Conservation (phyloP, 768 basidiomycete species). For the Omphalotus guepiniiformis region DNA sequence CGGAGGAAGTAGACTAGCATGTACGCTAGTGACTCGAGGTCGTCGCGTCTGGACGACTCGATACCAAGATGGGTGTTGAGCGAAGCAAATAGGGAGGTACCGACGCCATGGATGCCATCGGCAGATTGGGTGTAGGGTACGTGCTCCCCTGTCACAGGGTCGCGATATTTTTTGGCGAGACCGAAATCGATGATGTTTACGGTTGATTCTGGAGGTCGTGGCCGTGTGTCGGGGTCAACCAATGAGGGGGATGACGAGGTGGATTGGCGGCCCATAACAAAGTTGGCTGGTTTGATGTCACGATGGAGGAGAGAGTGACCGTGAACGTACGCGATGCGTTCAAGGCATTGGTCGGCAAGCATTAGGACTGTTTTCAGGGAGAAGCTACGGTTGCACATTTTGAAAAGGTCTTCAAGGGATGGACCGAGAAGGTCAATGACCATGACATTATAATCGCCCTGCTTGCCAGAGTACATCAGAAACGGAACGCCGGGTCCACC, state of each 20-base stretch:
- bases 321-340: constrained; percentile 95
- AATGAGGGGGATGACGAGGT: constrained; percentile 42
- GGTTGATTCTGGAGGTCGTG: constrained; percentile 33
- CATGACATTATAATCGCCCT: constrained; percentile 96
- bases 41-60: constrained; percentile 77
- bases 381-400: constrained; percentile 88
- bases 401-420: constrained; percentile 81
- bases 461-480: constrained; percentile 88
- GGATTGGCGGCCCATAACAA: constrained; percentile 84
- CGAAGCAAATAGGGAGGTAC: constrained; percentile 71
- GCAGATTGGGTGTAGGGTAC: constrained; percentile 66
- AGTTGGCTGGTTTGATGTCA: constrained; percentile 98
- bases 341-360: constrained; percentile 90
- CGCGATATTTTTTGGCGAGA: constrained; percentile 75
- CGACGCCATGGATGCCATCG: constrained; percentile 66
- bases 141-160: constrained; percentile 58
- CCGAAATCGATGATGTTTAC: constrained; percentile 95
- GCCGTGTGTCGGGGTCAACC: constrained; percentile 42
- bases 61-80: constrained; percentile 69
- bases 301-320: constrained; percentile 92
- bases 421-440: constrained; percentile 96
- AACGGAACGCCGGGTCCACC: constrained; percentile 88
- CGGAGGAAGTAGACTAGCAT: constrained; percentile 82
- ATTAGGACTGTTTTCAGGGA: constrained; percentile 91
- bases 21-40: constrained; percentile 76